phyloP scores from a whole-genome alignment of 371 early-diverging fungal species.

The Haplosporangium sp. region DNA sequence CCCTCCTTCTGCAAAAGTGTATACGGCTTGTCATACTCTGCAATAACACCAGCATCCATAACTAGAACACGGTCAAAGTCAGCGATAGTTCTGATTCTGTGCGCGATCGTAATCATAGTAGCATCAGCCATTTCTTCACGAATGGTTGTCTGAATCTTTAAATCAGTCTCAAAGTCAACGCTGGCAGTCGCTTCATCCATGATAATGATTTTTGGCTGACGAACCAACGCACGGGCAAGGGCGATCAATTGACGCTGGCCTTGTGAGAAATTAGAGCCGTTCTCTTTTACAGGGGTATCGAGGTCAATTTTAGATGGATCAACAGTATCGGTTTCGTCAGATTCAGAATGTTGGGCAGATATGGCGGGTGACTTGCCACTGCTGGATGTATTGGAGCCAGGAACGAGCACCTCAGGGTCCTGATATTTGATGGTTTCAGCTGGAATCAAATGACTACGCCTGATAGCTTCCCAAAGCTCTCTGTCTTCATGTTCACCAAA shows the following conservation, averaged over 20 bases:
- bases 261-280: conserved; percentile 79
- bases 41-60: conserved; percentile 67
- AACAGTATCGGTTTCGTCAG: conserved; percentile 9
- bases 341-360: conserved; percentile 12
- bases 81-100: conserved; percentile 79
- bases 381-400: conserved; percentile 53
- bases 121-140: conserved; percentile 67
- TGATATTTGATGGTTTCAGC: neutral
- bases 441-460: conserved; percentile 59
- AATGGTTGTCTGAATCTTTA: conserved; percentile 75
- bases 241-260: conserved; percentile 90
- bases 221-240: conserved; percentile 81
- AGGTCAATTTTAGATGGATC: conserved; percentile 56
- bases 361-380: conserved; percentile 17
- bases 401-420: conserved; percentile 19
- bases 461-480: conserved; percentile 76
- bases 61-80: conserved; percentile 87
- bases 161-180: conserved; percentile 76
- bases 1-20: conserved; percentile 58
- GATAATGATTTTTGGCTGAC: conserved; percentile 71
- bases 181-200: conserved; percentile 90
- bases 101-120: conserved; percentile 76
- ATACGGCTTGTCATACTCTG: conserved; percentile 73
- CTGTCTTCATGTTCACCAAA: conserved; percentile 68
- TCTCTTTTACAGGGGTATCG: conserved; percentile 68